These are phyloP conservation scores for Phytophthora ramorum DNA, from an alignment of 352 stramenopile genomes.

Conservation along the genomic window DNA sequence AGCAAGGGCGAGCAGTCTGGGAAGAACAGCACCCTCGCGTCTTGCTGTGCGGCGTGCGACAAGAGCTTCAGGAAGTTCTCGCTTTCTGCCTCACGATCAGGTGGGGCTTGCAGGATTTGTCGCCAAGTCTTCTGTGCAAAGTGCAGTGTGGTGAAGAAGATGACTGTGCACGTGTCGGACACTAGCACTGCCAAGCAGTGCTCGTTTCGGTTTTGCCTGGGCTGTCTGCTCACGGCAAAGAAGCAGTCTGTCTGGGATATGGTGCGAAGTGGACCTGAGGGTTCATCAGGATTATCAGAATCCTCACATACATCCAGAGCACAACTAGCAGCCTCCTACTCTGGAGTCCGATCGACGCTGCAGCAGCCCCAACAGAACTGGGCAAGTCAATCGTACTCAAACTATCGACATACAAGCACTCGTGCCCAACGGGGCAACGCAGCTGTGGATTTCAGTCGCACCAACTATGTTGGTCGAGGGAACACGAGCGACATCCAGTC, in stretches of 20 bases:
- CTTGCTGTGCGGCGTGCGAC: constrained; percentile 35
- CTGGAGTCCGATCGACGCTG: background rate
- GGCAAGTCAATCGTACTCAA: background rate
- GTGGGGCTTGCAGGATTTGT: constrained; percentile 50
- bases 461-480: background rate
- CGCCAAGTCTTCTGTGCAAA: constrained; percentile 46
- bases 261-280: constrained; percentile 14
- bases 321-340: background rate
- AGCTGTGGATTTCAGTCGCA: background rate
- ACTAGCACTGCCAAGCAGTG: constrained; percentile 40
- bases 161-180: constrained; percentile 52
- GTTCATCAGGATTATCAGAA: constrained; percentile 3
- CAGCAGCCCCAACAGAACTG: background rate
- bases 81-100: constrained; percentile 12
- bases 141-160: constrained; percentile 64
- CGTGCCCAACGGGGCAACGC: background rate
- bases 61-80: constrained; percentile 32
- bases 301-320: background rate
- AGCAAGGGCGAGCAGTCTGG: constrained; percentile 15
- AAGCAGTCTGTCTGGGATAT: constrained; percentile 50
- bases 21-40: background rate
- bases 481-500: background rate
- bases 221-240: constrained; percentile 56
- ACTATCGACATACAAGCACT: background rate
- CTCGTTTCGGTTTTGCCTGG: constrained; percentile 53